A percentile compares a stretch with the other conserved stretches of the same genome.
Evolutionary conservation across 768 basidiomycete genomes (phyloP).

Genomic region (Gautieria morchelliformis): DNA sequence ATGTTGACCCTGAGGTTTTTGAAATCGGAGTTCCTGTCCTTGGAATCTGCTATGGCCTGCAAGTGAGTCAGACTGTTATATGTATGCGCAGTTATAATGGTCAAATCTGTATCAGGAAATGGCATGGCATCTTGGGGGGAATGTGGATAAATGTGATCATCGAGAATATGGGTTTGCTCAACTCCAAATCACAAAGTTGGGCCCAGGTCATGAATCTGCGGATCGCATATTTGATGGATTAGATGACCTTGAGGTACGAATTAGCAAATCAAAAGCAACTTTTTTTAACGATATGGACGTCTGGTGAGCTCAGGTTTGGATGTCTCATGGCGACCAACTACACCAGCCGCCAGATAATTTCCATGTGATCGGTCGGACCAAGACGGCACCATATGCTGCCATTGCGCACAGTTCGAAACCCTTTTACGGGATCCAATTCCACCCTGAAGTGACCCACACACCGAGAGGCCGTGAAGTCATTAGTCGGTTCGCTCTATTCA

Average conservation of each 20-base stretch:
- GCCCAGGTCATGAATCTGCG: slow-evolving; percentile 30
- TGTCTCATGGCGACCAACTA: slow-evolving; percentile 97
- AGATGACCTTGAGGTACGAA: slow-evolving; percentile 35
- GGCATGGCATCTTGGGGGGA: slow-evolving; percentile 77
- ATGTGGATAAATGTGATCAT: slow-evolving; percentile 78
- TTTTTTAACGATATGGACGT: background rate
- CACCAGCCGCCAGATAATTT: slow-evolving; percentile 74
- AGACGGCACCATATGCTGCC: slow-evolving; percentile 85
- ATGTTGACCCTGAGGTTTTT: slow-evolving; percentile 88
- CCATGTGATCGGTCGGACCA: slow-evolving; percentile 79
- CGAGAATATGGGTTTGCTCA: slow-evolving; percentile 93
- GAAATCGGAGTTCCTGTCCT: slow-evolving; percentile 83
- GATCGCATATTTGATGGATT: slow-evolving; percentile 81
- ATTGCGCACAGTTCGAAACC: slow-evolving; percentile 85
- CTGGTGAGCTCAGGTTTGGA: slow-evolving; percentile 72
- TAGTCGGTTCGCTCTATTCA: slow-evolving; percentile 68
- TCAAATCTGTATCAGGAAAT: slow-evolving; percentile 56
- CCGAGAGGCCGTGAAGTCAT: slow-evolving; percentile 85
- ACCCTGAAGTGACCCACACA: slow-evolving; percentile 96
- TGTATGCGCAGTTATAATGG: background rate
- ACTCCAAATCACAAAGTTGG: slow-evolving; percentile 60
- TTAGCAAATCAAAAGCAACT: background rate
- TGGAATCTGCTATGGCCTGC: slow-evolving; percentile 95
- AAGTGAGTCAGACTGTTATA: slow-evolving; percentile 39
- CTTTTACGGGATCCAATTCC: slow-evolving; percentile 96